Conservation (phyloP, 225 moss, liverwort and hornwort genomes). For the Rhytidiadelphus loreus region DNA sequence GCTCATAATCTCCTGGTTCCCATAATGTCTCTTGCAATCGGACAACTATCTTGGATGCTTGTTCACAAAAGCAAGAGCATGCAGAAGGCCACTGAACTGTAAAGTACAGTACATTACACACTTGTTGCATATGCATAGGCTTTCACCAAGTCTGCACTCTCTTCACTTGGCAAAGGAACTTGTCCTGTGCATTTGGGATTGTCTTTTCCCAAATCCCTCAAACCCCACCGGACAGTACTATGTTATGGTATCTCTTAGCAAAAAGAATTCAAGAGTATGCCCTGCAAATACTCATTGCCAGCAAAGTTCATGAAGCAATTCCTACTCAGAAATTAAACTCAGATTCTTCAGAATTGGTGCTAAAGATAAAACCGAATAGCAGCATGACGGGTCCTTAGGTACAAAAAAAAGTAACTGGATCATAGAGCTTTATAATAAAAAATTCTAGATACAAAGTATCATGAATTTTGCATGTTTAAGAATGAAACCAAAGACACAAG, state of each 20-base stretch:
- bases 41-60: neutral
- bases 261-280: neutral
- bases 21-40: neutral
- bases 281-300: neutral
- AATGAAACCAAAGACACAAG: neutral
- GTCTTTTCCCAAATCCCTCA: neutral
- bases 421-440: neutral
- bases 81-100: neutral
- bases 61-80: neutral
- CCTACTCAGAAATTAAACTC: neutral
- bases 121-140: neutral
- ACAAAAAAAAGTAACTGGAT: neutral
- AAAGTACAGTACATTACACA: neutral
- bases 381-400: neutral
- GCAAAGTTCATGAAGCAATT: neutral
- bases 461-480: neutral
- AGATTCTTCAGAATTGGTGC: neutral
- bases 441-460: neutral
- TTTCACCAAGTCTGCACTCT: neutral
- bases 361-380: neutral
- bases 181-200: neutral
- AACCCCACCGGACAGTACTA: neutral
- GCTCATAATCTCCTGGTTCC: neutral
- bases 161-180: neutral
- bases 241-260: neutral